Percentiles rank a stretch among this genome's conserved stretches.
phyloP scores from a whole-genome alignment of 148 eudicot genomes.

The Heliamphora exappendiculata region DNA sequence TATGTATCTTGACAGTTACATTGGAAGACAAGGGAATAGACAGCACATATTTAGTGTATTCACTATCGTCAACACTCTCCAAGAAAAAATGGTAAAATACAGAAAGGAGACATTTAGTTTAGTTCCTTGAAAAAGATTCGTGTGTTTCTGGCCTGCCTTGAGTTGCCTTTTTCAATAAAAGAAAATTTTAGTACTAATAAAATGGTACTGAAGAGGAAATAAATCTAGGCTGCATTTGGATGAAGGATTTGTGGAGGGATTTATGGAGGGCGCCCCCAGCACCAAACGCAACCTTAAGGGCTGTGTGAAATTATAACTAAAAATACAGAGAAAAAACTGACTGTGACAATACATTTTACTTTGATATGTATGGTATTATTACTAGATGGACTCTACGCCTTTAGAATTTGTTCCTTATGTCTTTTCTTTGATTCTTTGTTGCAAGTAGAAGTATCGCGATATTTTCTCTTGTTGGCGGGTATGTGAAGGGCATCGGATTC shows the following conservation, averaged over 20 bases:
- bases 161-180: too few species aligned
- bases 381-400: not conserved
- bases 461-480: not conserved
- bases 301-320: too few species aligned
- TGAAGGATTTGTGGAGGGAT: too few species aligned
- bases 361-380: not conserved
- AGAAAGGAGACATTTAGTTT: not conserved
- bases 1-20: not conserved
- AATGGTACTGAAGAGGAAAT: not conserved
- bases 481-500: not conserved
- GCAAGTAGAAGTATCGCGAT: not conserved
- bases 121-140: not conserved
- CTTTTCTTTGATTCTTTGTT: not conserved
- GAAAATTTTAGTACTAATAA: not conserved
- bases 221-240: too few species aligned
- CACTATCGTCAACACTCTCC: not conserved
- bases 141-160: not conserved
- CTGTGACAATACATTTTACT: too few species aligned
- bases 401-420: not conserved
- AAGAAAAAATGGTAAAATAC: not conserved
- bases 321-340: too few species aligned
- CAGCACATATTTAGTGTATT: not conserved
- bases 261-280: too few species aligned
- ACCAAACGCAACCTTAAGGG: too few species aligned
- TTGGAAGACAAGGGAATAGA: not conserved